A percentile compares a stretch with the other conserved stretches of the same genome.
Evolutionary conservation across 2,329 filamentous ascomycete species (phyloP).

Genomic region (Orbilia quercus): DNA sequence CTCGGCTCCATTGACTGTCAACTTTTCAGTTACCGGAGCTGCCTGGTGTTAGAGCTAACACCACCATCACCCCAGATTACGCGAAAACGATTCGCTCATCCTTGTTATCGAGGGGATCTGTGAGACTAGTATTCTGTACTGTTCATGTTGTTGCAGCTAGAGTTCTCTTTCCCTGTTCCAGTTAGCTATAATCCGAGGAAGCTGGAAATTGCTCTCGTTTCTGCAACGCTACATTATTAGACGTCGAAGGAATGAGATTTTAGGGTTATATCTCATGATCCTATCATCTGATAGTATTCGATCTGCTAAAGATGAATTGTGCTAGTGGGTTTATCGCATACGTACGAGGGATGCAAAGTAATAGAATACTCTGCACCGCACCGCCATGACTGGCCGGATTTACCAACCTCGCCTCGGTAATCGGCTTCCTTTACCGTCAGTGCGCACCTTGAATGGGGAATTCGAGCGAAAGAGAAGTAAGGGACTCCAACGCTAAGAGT

Average conservation of each 20-base stretch:
- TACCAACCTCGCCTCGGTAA: conserved; percentile 5
- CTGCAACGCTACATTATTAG: not conserved
- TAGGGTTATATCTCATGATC: not conserved
- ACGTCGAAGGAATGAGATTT: not conserved
- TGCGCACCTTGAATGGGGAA: not conserved
- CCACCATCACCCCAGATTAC: not conserved
- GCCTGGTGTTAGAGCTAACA: too few relatives aligned
- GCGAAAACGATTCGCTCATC: not conserved
- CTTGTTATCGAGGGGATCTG: not conserved
- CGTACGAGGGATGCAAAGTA: conserved; percentile 28
- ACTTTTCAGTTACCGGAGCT: not conserved
- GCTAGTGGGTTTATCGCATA: conserved; percentile 15
- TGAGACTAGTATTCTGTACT: too few relatives aligned
- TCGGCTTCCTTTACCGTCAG: not conserved
- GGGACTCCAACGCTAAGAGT: too few relatives aligned
- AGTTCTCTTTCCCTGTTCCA: not conserved
- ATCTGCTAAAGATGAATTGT: conserved; percentile 9
- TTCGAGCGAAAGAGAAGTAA: not conserved
- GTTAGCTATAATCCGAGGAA: conserved; percentile 10
- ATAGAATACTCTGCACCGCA: conserved; percentile 4
- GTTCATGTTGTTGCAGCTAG: too few relatives aligned
- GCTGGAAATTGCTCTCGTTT: conserved; percentile 9
- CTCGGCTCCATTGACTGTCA: not conserved
- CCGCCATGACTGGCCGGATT: conserved; percentile 11
- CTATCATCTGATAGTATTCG: conserved; percentile 37